Evolutionary conservation across 805 yeast genomes (phyloP), one percentile per base, ranked within the genome.

Genomic region (Schwanniomyces polymorphus): DNA sequence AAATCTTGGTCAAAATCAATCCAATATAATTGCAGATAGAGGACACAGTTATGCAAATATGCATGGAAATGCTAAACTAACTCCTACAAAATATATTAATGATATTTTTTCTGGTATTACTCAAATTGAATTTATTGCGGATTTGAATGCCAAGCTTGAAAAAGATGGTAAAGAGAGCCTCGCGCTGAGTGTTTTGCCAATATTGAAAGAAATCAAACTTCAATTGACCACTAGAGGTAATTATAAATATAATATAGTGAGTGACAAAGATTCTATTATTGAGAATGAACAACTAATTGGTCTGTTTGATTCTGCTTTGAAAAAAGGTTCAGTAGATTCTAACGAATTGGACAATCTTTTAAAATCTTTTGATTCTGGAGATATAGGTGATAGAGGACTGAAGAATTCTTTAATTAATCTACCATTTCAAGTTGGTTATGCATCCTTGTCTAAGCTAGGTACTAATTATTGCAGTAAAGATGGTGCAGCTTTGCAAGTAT

Each of bases 401-500:
- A 46, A 55, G 23, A 55, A 79, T 29, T 77, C 83, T 0, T 74
- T 80, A 51, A 75, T 91, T 44, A 74, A 82, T 50, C 74, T 92
- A 50, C 97, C 97, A 18, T 89, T 87, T 68, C 97, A 90, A 60
- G 96, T 92, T 3, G 85, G 88, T 40, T 92, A 90, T 60, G 78
- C 94, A 0, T 86, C 96, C 0, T 70, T 80, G 18, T 85, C 88
- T 0, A 63, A 81, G 17, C 60, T 70, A 7, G 96, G 96, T 21
- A 83, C 86, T 3, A 71, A 82, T 4, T 90, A 89, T 62, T 64
- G 75, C 3, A 76, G 82, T 43, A 68, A 75, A 43, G 97, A 92
- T 53, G 91, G 96, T 31, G 96, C 98, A 0, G 75, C 90, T 1
- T 75, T 94, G 38, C 96, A 89, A 65, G 81, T 94, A 0, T 73